Conservation (phyloP, 2,329 filamentous ascomycete species). For the Talaromyces piceae region DNA sequence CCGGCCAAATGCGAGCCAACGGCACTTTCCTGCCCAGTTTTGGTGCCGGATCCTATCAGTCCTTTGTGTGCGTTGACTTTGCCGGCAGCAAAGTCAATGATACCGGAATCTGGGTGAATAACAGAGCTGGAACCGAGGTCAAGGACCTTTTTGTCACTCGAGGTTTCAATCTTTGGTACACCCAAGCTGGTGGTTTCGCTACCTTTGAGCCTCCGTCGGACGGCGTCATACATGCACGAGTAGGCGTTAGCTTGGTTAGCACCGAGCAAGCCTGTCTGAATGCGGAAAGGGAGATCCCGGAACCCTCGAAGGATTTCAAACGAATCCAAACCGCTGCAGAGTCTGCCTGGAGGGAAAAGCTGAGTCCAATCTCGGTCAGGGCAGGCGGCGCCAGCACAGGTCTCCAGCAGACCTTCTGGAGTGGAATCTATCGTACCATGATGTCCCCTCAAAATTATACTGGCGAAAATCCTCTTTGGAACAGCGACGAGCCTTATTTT, state of each 20-base stretch:
- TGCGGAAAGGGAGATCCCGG: constrained; percentile 57
- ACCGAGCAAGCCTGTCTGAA: constrained; percentile 56
- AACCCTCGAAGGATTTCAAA: constrained; percentile 39
- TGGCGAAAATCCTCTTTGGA: constrained; percentile 62
- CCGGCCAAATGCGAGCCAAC: constrained; percentile 53
- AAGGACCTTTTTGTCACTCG: constrained; percentile 48
- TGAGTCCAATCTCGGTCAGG: constrained; percentile 49
- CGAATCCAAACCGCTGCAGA: constrained; percentile 26
- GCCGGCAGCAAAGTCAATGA: constrained; percentile 48
- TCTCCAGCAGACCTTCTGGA: constrained; percentile 53
- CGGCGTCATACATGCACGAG: constrained; percentile 51
- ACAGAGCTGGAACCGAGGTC: constrained; percentile 45
- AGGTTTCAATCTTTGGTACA: constrained; percentile 45
- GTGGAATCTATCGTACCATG: constrained; percentile 61
- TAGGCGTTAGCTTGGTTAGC: constrained; percentile 62
- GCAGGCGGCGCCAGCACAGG: constrained; percentile 44
- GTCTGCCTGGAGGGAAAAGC: constrained; percentile 46
- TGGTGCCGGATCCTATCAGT: constrained; percentile 50
- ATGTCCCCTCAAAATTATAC: constrained; percentile 67
- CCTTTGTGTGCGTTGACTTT: constrained; percentile 62
- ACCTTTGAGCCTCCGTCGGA: constrained; percentile 46
- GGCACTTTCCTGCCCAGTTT: constrained; percentile 57
- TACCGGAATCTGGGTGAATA: constrained; percentile 55
- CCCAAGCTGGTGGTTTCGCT: constrained; percentile 56
- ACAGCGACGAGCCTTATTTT: constrained; percentile 59